Base-by-base conservation (phyloP, 2,329 filamentous ascomycete genomes). In the Dactylellina leptospora region DNA sequence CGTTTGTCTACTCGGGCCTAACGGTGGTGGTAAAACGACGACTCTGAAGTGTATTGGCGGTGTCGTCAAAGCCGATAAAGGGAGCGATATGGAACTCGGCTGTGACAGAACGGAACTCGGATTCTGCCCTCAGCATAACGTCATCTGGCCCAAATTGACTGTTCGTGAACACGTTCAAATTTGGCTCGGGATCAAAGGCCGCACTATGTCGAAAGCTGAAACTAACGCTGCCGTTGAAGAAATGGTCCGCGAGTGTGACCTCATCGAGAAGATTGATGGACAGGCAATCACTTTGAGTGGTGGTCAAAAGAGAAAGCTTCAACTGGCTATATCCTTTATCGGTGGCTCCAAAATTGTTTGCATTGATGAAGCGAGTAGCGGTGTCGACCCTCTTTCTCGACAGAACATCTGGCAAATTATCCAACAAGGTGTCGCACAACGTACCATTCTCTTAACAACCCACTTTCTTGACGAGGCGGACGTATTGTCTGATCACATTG, bases 381-480 rank as follows among this genome's bases (percentile, higher is more conserved):
- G 93, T 18, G 84, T 97, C 22, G 93, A 97, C 78, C 92, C 93
- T 0, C 82, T 97, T 0, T 93, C 90, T 20, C 85, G 93, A 63
- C 84, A 92, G 25, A 96, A 96, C 81, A 91, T 97, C 22, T 97
- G 93, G 93, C 92, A 96, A 75, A 97, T 97, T 70, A 82, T 97
- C 23, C 83, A 96, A 13, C 90, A 90, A 1, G 92, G 96, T 79
- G 87, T 93, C 61, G 92, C 92, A 16, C 84, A 84, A 68, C 84
- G 93, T 36, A 96, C 93, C 0, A 90, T 96, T 76, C 86, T 97
- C 36, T 80, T 97, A 62, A 97, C 93, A 0, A 97, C 93, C 0
- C 93, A 97, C 79, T 97, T 96, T 79, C 83, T 97, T 5, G 93
- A 97, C 77, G 93, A 97, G 80, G 93, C 93, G 0, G 93, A 97